These are phyloP conservation scores for Cucumis hystrix DNA, from an alignment of 306 rosid species.

Conservation along the genomic window DNA sequence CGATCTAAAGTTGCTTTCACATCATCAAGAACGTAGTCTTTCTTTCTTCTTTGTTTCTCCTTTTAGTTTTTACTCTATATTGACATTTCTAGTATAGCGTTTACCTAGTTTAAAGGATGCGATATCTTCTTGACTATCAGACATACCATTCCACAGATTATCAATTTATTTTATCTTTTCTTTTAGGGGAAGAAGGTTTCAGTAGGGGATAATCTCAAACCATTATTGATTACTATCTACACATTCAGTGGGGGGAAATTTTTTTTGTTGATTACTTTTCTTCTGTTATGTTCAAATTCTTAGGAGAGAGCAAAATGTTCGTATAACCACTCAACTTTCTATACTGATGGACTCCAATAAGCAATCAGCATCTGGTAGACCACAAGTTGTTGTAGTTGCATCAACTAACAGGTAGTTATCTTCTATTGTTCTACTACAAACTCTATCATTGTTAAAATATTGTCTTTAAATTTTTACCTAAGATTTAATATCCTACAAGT, in stretches of 20 bases:
- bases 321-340: slow-evolving; percentile 63
- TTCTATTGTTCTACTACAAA: background rate
- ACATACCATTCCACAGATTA: background rate
- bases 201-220: background rate
- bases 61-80: background rate
- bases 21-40: background rate
- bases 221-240: background rate
- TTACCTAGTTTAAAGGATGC: background rate
- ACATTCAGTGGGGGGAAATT: background rate
- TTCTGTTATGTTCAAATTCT: slow-evolving; percentile 13
- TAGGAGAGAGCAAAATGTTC: slow-evolving; percentile 77
- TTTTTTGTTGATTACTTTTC: background rate
- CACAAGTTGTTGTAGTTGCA: slow-evolving; percentile 75
- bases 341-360: slow-evolving; percentile 61
- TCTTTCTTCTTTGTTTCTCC: background rate
- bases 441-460: background rate
- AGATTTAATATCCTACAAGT: too few species aligned
- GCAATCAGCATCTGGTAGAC: slow-evolving; percentile 26
- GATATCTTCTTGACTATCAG: background rate
- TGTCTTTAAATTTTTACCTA: background rate
- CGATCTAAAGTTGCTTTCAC: background rate
- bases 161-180: background rate
- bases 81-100: background rate
- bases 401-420: slow-evolving; percentile 67
- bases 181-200: background rate